These are phyloP conservation scores for Salvia rosmarinus DNA, from an alignment of 257 asterid genomes.

Conservation along the genomic window DNA sequence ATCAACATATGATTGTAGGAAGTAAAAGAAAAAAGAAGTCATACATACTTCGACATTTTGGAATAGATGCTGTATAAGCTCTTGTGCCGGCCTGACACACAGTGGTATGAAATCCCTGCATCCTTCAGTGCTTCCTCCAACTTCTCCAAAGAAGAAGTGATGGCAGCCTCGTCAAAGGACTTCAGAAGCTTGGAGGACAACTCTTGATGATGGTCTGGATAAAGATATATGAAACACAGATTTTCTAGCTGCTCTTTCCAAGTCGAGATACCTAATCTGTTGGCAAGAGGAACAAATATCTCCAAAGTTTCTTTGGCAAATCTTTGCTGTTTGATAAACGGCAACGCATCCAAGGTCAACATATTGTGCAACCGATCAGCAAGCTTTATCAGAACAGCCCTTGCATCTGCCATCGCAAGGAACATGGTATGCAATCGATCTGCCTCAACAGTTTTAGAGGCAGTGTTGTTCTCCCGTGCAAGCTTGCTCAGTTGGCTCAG, in stretches of 20 bases:
- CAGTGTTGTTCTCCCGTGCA: slow-evolving; percentile 92
- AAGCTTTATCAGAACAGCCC: slow-evolving; percentile 90
- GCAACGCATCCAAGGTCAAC: slow-evolving; percentile 86
- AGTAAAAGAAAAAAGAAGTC: background rate
- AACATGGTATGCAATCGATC: slow-evolving; percentile 95
- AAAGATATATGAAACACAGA: slow-evolving; percentile 73
- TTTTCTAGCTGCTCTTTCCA: slow-evolving; percentile 97
- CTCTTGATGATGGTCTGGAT: slow-evolving; percentile 74
- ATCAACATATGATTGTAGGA: background rate
- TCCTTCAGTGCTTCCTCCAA: slow-evolving; percentile 68
- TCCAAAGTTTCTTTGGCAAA: slow-evolving; percentile 96
- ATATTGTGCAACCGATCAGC: slow-evolving; percentile 98
- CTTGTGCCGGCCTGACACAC: slow-evolving; percentile 81
- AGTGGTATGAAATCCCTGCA: slow-evolving; percentile 57
- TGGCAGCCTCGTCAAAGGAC: slow-evolving; percentile 69
- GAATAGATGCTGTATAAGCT: slow-evolving; percentile 88
- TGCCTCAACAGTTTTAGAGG: slow-evolving; percentile 87
- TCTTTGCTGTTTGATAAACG: slow-evolving; percentile 76
- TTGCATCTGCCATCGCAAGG: slow-evolving; percentile 97
- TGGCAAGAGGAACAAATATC: slow-evolving; percentile 91
- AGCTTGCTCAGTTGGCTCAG: slow-evolving; percentile 97
- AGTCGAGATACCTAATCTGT: slow-evolving; percentile 85
- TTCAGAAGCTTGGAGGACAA: slow-evolving; percentile 67
- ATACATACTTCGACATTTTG: slow-evolving; percentile 79
- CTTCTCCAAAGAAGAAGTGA: slow-evolving; percentile 68